These are phyloP conservation scores for Populus alba DNA, from an alignment of 345 rosid species.

Conservation along the genomic window DNA sequence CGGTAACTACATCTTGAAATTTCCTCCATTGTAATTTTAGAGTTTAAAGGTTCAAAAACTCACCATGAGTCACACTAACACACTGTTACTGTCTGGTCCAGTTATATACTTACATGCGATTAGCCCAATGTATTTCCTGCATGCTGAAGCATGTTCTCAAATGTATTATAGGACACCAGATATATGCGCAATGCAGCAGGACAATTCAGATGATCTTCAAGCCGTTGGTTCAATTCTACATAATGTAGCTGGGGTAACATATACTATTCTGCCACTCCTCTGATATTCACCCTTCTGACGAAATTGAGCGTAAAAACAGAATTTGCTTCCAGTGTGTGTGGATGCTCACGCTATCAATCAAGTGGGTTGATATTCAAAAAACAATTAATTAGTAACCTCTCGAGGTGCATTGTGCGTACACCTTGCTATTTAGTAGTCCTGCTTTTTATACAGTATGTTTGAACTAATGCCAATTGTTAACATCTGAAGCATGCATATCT, in stretches of 20 bases:
- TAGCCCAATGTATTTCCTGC: background rate
- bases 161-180: slow-evolving; percentile 52
- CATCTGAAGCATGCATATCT: background rate
- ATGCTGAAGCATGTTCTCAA: slow-evolving; percentile 2
- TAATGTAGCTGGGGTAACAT: slow-evolving; percentile 42
- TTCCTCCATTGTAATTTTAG: background rate
- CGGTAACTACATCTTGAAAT: slow-evolving; percentile 30
- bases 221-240: slow-evolving; percentile 56
- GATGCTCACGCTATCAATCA: background rate
- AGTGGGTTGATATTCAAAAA: background rate
- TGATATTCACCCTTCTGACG: background rate
- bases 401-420: too few relatives aligned
- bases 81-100: background rate
- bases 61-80: background rate
- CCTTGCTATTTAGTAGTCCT: background rate
- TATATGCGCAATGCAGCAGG: slow-evolving; percentile 68
- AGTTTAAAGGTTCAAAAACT: background rate
- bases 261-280: background rate
- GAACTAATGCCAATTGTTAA: background rate
- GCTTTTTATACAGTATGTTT: background rate
- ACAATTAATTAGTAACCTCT: background rate
- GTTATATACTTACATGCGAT: too few relatives aligned
- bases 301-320: background rate
- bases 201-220: slow-evolving; percentile 58
- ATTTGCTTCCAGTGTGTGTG: background rate